A percentile compares a stretch with the other conserved stretches of the same genome.
These are phyloP conservation scores for Amaranthus tricolor DNA, from an alignment of 179 eudicot species.

Conservation along the genomic window DNA sequence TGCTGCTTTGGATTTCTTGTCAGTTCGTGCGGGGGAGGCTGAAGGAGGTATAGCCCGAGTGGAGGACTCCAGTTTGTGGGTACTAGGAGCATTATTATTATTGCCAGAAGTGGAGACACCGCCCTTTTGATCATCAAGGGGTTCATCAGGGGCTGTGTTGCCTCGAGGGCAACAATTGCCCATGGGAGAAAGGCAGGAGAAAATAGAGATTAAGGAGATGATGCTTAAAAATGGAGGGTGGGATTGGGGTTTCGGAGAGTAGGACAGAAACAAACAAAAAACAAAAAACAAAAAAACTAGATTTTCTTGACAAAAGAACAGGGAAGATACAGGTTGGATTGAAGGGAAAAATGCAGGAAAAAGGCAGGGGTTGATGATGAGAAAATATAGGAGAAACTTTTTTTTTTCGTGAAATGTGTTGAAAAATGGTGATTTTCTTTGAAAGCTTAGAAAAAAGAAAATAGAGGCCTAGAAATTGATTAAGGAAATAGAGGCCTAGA, in stretches of 20 bases:
- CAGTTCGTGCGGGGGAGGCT: constrained; percentile 16
- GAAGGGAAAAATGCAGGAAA: constrained; percentile 12
- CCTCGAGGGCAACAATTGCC: constrained; percentile 57
- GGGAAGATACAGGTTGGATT: constrained; percentile 21
- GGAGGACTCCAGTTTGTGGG: constrained; percentile 14
- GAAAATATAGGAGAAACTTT: constrained; percentile 37
- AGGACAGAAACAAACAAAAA: background rate
- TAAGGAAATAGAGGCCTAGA: background rate
- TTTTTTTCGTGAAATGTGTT: background rate
- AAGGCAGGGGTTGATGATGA: constrained; percentile 34
- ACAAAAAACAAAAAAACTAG: background rate
- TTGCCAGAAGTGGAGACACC: constrained; percentile 3
- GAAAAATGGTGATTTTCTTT: background rate
- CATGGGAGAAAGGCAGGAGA: constrained; percentile 38
- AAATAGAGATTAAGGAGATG: background rate
- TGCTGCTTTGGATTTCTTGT: constrained; percentile 29
- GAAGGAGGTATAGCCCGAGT: constrained; percentile 23
- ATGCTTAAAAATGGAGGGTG: constrained; percentile 11
- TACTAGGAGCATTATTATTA: constrained; percentile 13
- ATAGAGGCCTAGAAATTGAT: constrained; percentile 11
- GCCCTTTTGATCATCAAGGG: constrained; percentile 21
- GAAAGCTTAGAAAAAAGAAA: background rate
- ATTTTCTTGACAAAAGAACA: constrained; percentile 7
- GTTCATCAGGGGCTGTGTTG: constrained; percentile 29
- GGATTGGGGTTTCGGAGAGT: constrained; percentile 3